Conservation (phyloP, 2,329 filamentous ascomycete species). For the Dothideomycetes sp. region DNA sequence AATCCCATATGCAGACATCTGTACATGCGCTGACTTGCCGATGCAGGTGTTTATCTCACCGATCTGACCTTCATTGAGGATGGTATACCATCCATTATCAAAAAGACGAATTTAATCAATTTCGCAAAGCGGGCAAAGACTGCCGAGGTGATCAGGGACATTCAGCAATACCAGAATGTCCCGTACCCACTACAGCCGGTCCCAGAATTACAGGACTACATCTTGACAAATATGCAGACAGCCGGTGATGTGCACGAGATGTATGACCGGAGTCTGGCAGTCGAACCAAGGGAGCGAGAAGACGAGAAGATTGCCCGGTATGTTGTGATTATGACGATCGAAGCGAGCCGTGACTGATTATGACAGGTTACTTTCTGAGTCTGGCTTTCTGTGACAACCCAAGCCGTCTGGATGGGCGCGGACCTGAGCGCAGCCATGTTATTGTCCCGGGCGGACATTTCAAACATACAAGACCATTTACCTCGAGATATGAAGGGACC, state of each 20-base stretch:
- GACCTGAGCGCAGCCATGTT: background rate
- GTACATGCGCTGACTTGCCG: background rate
- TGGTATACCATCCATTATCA: slow-evolving; percentile 90
- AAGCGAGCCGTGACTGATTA: slow-evolving; percentile 13
- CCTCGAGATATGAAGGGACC: no score
- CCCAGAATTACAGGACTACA: slow-evolving; percentile 89
- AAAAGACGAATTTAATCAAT: slow-evolving; percentile 94
- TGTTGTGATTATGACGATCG: slow-evolving; percentile 15
- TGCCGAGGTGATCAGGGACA: slow-evolving; percentile 94
- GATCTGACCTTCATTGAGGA: slow-evolving; percentile 98
- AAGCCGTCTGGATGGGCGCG: no score
- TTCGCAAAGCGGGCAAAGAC: slow-evolving; percentile 98
- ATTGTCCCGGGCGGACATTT: background rate
- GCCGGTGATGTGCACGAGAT: slow-evolving; percentile 97
- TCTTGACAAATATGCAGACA: slow-evolving; percentile 88
- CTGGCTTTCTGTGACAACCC: slow-evolving; percentile 38
- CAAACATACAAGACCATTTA: background rate
- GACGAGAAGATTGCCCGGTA: slow-evolving; percentile 99
- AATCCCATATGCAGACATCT: background rate
- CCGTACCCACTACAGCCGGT: slow-evolving; percentile 89
- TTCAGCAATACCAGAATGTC: slow-evolving; percentile 96
- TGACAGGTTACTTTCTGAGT: slow-evolving; percentile 41
- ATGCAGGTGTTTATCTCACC: slow-evolving; percentile 79
- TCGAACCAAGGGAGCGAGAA: slow-evolving; percentile 91
- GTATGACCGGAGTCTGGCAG: slow-evolving; percentile 91